These are phyloP conservation scores for Candida mattraensis DNA, from an alignment of 805 yeast genomes.

Conservation along the genomic window DNA sequence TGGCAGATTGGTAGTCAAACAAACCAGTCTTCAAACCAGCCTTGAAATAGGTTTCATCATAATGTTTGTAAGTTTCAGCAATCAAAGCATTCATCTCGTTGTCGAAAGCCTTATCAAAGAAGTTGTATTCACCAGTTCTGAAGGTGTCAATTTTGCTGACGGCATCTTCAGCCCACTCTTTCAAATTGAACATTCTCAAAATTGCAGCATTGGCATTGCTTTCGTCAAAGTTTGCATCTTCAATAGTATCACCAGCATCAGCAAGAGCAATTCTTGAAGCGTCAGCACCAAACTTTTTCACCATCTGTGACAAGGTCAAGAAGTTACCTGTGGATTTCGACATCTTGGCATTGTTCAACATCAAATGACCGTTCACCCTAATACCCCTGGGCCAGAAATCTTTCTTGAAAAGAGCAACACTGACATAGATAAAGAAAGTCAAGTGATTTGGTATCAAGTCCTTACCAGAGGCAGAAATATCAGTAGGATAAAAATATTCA, in stretches of 20 bases:
- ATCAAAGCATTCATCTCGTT: slow-evolving; percentile 87
- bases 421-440: slow-evolving; percentile 91
- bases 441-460: slow-evolving; percentile 97
- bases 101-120: slow-evolving; percentile 88
- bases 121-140: slow-evolving; percentile 58
- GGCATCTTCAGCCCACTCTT: slow-evolving; percentile 92
- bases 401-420: slow-evolving; percentile 90
- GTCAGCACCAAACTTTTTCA: slow-evolving; percentile 92
- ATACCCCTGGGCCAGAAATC: slow-evolving; percentile 92
- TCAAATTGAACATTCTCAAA: slow-evolving; percentile 84
- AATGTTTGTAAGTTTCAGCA: slow-evolving; percentile 70
- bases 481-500: slow-evolving; percentile 95
- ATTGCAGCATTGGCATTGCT: slow-evolving; percentile 96
- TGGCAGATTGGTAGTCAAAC: slow-evolving; percentile 90
- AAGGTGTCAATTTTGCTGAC: slow-evolving; percentile 50
- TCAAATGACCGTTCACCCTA: slow-evolving; percentile 92
- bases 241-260: slow-evolving; percentile 96
- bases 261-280: slow-evolving; percentile 97
- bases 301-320: slow-evolving; percentile 82
- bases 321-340: slow-evolving; percentile 97
- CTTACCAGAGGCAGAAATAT: slow-evolving; percentile 89
- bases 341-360: slow-evolving; percentile 97
- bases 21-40: slow-evolving; percentile 87
- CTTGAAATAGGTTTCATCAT: slow-evolving; percentile 75
- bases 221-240: slow-evolving; percentile 98